These are phyloP conservation scores for Boletus rubroflammeus DNA, from an alignment of 768 basidiomycete species.

Conservation along the genomic window DNA sequence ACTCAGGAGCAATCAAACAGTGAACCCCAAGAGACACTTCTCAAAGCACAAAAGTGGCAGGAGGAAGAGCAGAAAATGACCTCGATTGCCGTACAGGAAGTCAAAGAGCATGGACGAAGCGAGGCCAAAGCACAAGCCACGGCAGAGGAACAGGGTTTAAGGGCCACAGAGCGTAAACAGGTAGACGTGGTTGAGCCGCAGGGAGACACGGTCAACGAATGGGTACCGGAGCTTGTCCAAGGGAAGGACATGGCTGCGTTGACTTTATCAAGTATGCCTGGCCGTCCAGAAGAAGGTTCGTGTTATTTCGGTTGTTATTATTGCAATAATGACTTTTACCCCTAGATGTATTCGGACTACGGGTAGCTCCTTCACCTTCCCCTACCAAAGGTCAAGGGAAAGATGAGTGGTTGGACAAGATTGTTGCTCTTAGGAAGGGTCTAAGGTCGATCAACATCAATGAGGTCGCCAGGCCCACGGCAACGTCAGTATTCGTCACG, in stretches of 20 bases:
- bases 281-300: conserved; percentile 25
- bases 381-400: conserved; percentile 38
- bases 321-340: conserved; percentile 2
- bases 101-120: neutral
- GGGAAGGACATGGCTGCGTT: neutral
- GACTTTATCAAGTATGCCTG: neutral
- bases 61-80: conserved; percentile 1
- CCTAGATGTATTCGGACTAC: conserved; percentile 57
- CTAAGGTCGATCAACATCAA: conserved; percentile 61
- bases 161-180: neutral
- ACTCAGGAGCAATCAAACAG: conserved; percentile 13
- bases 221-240: neutral
- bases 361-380: conserved; percentile 34
- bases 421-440: conserved; percentile 54
- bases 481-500: conserved; percentile 31
- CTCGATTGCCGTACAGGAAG: neutral
- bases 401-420: conserved; percentile 44
- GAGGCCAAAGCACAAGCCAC: neutral
- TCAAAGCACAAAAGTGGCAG: neutral
- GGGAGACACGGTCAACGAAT: neutral
- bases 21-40: neutral
- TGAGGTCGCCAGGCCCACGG: conserved; percentile 44
- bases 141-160: neutral
- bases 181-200: neutral
- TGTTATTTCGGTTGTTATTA: neutral